A percentile compares a stretch with the other conserved stretches of the same genome.
Conservation (phyloP, 345 rosid genomes). For the Euphorbia peplus region DNA sequence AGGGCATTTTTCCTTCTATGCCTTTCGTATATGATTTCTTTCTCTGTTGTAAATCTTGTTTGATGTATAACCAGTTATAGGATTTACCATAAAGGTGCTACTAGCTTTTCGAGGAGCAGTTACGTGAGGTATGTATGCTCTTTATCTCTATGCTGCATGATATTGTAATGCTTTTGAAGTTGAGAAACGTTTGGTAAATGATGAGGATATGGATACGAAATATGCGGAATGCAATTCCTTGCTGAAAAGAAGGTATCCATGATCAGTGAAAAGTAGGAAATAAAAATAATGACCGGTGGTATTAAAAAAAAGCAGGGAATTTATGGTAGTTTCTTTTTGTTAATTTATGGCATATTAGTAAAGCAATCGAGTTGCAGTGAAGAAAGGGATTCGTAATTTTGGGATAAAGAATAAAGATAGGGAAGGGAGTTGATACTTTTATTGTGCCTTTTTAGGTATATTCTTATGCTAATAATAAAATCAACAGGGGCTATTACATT, state of each 20-base stretch:
- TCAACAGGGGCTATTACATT: not conserved
- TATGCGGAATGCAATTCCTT: not conserved
- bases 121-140: not conserved
- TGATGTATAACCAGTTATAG: not conserved
- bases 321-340: slow-evolving; percentile 16
- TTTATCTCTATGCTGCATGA: not conserved
- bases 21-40: slow-evolving; percentile 10
- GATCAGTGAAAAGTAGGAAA: slow-evolving; percentile 4
- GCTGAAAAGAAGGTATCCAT: slow-evolving; percentile 10
- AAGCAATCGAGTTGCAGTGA: not conserved
- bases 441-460: slow-evolving; percentile 16
- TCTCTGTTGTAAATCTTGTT: slow-evolving; percentile 24
- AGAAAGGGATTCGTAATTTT: not conserved
- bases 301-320: slow-evolving; percentile 16
- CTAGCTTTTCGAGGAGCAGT: not conserved
- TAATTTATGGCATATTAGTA: slow-evolving; percentile 6
- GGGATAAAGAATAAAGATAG: not conserved
- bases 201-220: not conserved
- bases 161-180: slow-evolving; percentile 2
- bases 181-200: too few species aligned
- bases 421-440: slow-evolving; percentile 10
- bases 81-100: not conserved
- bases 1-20: slow-evolving; percentile 14
- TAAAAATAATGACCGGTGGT: not conserved
- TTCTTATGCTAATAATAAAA: not conserved